phyloP scores from a whole-genome alignment of 352 stramenopile genomes.

The Phytophthora pinifolia region DNA sequence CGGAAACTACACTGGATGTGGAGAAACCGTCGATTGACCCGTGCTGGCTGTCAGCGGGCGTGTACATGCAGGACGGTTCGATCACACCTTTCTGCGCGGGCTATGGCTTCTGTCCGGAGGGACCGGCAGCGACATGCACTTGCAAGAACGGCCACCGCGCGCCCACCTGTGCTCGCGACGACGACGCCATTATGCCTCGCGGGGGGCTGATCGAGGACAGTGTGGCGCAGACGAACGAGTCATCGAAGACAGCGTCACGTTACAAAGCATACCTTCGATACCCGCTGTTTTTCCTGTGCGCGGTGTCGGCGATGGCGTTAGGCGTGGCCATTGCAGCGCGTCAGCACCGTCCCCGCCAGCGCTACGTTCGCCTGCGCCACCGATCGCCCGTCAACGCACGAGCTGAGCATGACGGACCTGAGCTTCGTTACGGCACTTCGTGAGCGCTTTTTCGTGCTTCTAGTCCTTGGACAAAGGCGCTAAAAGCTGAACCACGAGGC shows the following conservation, averaged over 20 bases:
- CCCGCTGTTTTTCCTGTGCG: slow-evolving; percentile 31
- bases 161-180: slow-evolving; percentile 46
- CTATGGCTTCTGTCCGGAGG: slow-evolving; percentile 62
- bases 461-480: background rate
- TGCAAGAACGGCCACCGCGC: slow-evolving; percentile 41
- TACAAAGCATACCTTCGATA: slow-evolving; percentile 15
- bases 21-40: slow-evolving; percentile 65
- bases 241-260: background rate
- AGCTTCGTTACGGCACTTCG: slow-evolving; percentile 24
- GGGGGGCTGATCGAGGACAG: slow-evolving; percentile 12
- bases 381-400: background rate
- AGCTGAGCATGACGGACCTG: background rate
- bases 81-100: slow-evolving; percentile 75
- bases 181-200: slow-evolving; percentile 36
- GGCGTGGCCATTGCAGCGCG: slow-evolving; percentile 13
- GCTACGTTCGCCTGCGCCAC: slow-evolving; percentile 9
- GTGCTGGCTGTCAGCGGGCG: slow-evolving; percentile 72
- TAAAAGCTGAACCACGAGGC: no score
- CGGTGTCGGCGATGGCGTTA: slow-evolving; percentile 24
- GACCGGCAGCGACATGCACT: slow-evolving; percentile 63
- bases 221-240: slow-evolving; percentile 7
- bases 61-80: slow-evolving; percentile 48
- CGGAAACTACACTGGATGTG: slow-evolving; percentile 8
- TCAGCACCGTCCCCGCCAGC: slow-evolving; percentile 18
- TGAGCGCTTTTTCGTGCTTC: background rate